A percentile compares a stretch with the other conserved stretches of the same genome.
Conservation (phyloP, 805 yeast genomes). For the Myxozyma kluyveri region DNA sequence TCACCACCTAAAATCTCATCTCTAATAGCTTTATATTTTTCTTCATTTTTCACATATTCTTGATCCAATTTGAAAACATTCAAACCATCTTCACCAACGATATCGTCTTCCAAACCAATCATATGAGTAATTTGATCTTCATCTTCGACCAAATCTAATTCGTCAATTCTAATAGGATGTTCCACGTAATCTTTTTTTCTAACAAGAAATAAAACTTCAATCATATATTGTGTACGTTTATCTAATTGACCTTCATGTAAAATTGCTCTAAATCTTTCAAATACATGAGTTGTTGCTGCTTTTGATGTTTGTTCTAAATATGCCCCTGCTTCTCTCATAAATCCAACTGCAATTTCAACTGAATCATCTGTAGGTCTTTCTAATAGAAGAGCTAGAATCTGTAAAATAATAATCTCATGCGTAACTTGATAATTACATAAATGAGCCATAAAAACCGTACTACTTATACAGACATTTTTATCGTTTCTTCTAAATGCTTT, state of each 20-base stretch:
- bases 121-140: conserved; percentile 59
- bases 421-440: conserved; percentile 62
- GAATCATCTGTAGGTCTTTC: conserved; percentile 53
- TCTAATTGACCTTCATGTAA: conserved; percentile 54
- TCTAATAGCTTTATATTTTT: conserved; percentile 45
- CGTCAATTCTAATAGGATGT: conserved; percentile 44
- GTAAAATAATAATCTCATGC: conserved; percentile 53
- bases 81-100: conserved; percentile 48
- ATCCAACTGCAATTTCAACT: conserved; percentile 51
- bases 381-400: conserved; percentile 50
- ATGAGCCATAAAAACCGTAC: conserved; percentile 55
- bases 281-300: conserved; percentile 50
- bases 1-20: conserved; percentile 48
- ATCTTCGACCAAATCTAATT: conserved; percentile 59
- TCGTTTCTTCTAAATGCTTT: conserved; percentile 50
- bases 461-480: conserved; percentile 44
- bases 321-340: conserved; percentile 55
- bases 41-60: conserved; percentile 51
- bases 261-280: conserved; percentile 59
- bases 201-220: conserved; percentile 53
- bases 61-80: conserved; percentile 54
- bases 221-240: conserved; percentile 44
- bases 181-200: conserved; percentile 47
- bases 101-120: conserved; percentile 52
- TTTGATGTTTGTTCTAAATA: conserved; percentile 46